Base-by-base conservation (phyloP, 164 flowering plant species). In the Sextonia rubra region DNA sequence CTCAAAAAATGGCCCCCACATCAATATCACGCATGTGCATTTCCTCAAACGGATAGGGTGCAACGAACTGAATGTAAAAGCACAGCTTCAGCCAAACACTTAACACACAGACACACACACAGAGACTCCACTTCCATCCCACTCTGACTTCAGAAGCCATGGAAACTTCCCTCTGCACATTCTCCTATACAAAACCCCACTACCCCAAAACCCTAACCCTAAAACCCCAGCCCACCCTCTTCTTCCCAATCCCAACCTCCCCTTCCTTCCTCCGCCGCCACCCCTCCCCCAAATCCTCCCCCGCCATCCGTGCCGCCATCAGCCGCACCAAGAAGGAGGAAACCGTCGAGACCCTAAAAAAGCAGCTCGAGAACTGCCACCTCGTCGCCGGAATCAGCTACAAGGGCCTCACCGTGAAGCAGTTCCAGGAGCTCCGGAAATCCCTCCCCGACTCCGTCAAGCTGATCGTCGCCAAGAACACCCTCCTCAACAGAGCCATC, bases 401-500 rank as follows among this genome's bases (percentile, higher is more conserved):
- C 89, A 83, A 87, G 52, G 98, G 98, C 65, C 69, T 93, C 73
- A 93, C 97, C 4, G 99, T 92, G 15, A 85, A 91, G 77, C 94
- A 93, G 48, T 86, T 96, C 71, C 92, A 89, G 58, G 92, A 91
- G 0, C 88, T 96, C 48, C 75, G 99, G 2, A 47, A 71, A 20
- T 26, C 86, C 17, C 76, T 96, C 0, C 99, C 99, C 0, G 97
- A 90, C 22, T 68, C 81, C 9, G 79, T 89, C 5, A 87, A 73
- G 60, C 86, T 96, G 18, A 4, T 93, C 0, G 91, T 96, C 5
- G 99, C 97, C n/a, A 93, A 93, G 81, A 95, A 93, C 79, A 90
- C 90, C 1, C 80, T 91, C 1, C 97, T 95, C 25, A 81, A 75
- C 18, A 93, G 91, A 72, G 99, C 99, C 29, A 80, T 96, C 17